Conservation (phyloP, 768 basidiomycete genomes). For the Solioccasus polychromus region DNA sequence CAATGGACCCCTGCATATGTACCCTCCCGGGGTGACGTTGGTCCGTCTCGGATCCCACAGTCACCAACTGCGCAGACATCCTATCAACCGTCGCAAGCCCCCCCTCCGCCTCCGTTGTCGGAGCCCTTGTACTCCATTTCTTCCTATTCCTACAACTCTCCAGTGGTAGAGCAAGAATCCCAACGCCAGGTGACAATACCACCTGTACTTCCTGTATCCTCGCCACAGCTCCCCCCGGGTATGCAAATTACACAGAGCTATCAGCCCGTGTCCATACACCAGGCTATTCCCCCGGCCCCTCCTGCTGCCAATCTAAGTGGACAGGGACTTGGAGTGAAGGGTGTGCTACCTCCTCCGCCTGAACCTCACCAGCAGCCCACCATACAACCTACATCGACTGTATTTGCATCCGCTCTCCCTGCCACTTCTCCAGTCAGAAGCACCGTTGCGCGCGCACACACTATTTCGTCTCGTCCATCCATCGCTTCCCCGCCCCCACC, state of each 20-base stretch:
- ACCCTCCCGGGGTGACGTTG: slow-evolving; percentile 18
- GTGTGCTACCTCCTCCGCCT: background rate
- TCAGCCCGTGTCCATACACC: slow-evolving; percentile 23
- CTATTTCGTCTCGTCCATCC: slow-evolving; percentile 23
- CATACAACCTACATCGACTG: slow-evolving; percentile 13
- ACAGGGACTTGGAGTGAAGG: slow-evolving; percentile 8
- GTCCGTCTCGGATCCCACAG: slow-evolving; percentile 25
- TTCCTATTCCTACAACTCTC: slow-evolving; percentile 10
- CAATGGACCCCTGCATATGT: slow-evolving; percentile 22
- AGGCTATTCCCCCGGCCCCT: slow-evolving; percentile 6
- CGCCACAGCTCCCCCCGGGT: slow-evolving; percentile 5
- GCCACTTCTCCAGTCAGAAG: slow-evolving; percentile 18
- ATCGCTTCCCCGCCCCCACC: slow-evolving; percentile 13
- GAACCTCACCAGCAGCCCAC: slow-evolving; percentile 19
- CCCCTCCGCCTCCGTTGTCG: slow-evolving; percentile 18
- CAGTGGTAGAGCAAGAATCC: slow-evolving; percentile 11
- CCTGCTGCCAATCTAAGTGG: slow-evolving; percentile 4
- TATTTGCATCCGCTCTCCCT: slow-evolving; percentile 14
- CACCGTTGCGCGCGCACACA: slow-evolving; percentile 27
- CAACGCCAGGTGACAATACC: slow-evolving; percentile 14
- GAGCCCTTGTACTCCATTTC: slow-evolving; percentile 16
- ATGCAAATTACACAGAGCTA: slow-evolving; percentile 13
- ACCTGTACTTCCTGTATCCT: slow-evolving; percentile 1
- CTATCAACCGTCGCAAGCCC: slow-evolving; percentile 29
- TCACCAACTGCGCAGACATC: slow-evolving; percentile 26